phyloP scores from a whole-genome alignment of 805 yeast genomes.

The Lipomyces sp. region DNA sequence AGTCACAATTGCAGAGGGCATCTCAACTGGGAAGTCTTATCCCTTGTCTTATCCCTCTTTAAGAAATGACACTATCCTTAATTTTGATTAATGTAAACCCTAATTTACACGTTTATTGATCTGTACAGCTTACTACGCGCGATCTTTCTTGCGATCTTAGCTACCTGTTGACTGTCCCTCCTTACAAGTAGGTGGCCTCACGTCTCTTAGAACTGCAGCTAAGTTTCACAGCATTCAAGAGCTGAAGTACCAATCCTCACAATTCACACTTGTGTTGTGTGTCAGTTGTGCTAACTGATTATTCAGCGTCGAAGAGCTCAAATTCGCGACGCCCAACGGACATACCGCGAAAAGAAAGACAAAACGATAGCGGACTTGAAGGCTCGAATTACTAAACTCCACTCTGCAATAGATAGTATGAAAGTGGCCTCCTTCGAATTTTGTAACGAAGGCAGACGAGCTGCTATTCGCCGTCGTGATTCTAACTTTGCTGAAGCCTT shows the following conservation, averaged over 20 bases:
- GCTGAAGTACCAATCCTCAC: background rate
- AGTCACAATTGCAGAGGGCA: no score
- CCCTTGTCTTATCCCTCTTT: constrained; percentile 51
- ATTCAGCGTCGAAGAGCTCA: constrained; percentile 22
- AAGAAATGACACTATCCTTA: constrained; percentile 36
- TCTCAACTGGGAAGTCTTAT: constrained; percentile 38
- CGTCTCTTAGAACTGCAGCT: background rate
- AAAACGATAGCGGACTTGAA: constrained; percentile 16
- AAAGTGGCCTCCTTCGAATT: constrained; percentile 18
- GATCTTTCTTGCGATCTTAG: background rate
- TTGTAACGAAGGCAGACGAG: constrained; percentile 17
- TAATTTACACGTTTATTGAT: background rate
- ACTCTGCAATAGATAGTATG: constrained; percentile 17
- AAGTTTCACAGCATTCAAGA: background rate
- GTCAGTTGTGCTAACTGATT: background rate
- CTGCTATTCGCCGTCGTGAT: constrained; percentile 4
- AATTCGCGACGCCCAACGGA: constrained; percentile 28
- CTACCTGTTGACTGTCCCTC: no score
- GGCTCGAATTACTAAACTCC: constrained; percentile 15
- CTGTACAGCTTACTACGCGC: background rate
- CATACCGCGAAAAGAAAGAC: constrained; percentile 27
- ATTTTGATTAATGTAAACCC: background rate
- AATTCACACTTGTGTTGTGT: background rate
- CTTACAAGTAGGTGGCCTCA: background rate
- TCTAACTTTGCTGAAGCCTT: constrained; percentile 5